Conservation (phyloP, 129 eudicot genomes). For the Escallonia rubra region DNA sequence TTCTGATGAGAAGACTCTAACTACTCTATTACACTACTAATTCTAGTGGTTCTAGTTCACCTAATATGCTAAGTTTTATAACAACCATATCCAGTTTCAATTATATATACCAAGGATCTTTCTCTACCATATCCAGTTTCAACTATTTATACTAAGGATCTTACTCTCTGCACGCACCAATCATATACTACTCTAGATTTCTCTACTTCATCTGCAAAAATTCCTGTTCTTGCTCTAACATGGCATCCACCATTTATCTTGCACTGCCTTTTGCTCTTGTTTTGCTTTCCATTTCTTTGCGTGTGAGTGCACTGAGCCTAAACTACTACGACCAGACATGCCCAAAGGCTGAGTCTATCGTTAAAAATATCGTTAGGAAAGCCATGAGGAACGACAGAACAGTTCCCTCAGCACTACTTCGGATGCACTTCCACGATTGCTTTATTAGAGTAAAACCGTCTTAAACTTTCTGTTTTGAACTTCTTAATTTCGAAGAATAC, state of each 20-base stretch:
- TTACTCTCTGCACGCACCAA: slow-evolving; percentile 14
- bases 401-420: slow-evolving; percentile 75
- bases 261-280: slow-evolving; percentile 11
- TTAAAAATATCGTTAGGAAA: slow-evolving; percentile 46
- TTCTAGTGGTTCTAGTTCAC: slow-evolving; percentile 35
- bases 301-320: slow-evolving; percentile 32
- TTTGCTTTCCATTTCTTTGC: slow-evolving; percentile 16
- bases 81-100: slow-evolving; percentile 23
- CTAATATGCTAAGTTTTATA: slow-evolving; percentile 30
- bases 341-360: slow-evolving; percentile 42
- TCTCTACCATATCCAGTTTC: slow-evolving; percentile 1
- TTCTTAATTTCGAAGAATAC: neutral
- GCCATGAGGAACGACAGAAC: slow-evolving; percentile 64
- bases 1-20: slow-evolving; percentile 8
- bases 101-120: slow-evolving; percentile 2
- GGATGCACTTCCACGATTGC: slow-evolving; percentile 91
- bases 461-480: neutral
- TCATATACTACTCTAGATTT: neutral
- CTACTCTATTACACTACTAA: slow-evolving; percentile 11
- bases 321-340: slow-evolving; percentile 68
- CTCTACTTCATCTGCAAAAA: neutral
- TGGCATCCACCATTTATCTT: slow-evolving; percentile 30
- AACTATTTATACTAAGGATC: neutral
- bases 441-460: slow-evolving; percentile 45
- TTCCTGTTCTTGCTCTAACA: slow-evolving; percentile 13